Evolutionary conservation across 2,329 filamentous ascomycete species (phyloP), one percentile per base, ranked within the genome.

Genomic region (Colletotrichum orchidophilum): DNA sequence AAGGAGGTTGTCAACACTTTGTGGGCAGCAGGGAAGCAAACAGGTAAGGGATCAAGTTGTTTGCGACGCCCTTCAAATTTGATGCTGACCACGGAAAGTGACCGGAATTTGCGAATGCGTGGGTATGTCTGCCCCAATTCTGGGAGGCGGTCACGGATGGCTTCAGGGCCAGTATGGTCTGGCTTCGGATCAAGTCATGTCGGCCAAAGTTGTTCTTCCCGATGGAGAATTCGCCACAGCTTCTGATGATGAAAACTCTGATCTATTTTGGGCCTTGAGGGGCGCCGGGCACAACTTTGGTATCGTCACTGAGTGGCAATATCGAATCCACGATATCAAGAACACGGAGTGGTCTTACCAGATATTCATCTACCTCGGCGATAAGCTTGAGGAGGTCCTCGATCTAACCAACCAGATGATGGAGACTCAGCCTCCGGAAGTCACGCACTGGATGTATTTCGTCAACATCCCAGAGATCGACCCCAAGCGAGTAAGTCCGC

Each of bases 211-310:
- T 2, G 76, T 81, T n/a, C 73, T 75, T 3, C 69, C 78, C 21
- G 74, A 75, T 46, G 77, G 78, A 15, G 66, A 66, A 21, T 72
- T 75, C 5, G 66, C 75, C 21, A 76, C 72, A 4, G 77, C 78
- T 4, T 77, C 75, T 9, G 55, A 64, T 3, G 64, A 63, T 5
- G 73, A 75, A 27, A 74, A 81, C 55, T 18, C 73, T 4, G 84
- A 87, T 72, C 75, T 87, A 0, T 79, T 86, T 73, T 87, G 85
- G 85, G 85, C 83, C 18, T 74, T 87, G 0, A 83, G 79, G 76
- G 86, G 86, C n/a, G 86, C 86, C 2, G 86, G 84, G 2, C 84
- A 82, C 18, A 87, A 87, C 73, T 83, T 87, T 73, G 85, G 86
- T 52, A 83, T 88, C 60, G 81, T 87, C 35, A 76, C 86, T 75